Percentiles rank a stretch among this genome's conserved stretches.
Conservation (phyloP, 495 filamentous ascomycete genomes). For the Aspergillus avenaceus region DNA sequence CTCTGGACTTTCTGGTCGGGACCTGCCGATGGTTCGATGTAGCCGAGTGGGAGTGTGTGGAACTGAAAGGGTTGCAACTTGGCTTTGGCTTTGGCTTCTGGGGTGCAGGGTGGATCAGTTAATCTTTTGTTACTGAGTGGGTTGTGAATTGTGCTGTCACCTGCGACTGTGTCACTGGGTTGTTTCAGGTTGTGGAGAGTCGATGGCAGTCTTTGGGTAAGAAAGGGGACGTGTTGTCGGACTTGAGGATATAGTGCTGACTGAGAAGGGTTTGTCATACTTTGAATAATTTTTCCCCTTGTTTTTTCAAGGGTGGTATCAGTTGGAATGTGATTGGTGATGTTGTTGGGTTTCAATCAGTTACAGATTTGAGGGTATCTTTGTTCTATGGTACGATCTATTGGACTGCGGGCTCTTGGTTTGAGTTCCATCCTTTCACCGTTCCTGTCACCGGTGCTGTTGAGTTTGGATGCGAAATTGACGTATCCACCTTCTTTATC, state of each 20-base stretch:
- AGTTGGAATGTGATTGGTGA: neutral
- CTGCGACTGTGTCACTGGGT: neutral
- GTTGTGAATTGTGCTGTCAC: too few species aligned
- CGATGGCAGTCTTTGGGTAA: neutral
- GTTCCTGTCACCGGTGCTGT: neutral
- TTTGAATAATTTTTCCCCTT: too few species aligned
- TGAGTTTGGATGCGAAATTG: neutral
- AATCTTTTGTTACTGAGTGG: neutral
- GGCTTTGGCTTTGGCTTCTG: neutral
- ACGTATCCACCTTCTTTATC: neutral
- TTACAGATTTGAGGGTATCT: neutral
- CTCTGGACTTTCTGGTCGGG: too few species aligned
- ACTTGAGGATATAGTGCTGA: too few species aligned
- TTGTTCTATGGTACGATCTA: slow-evolving; percentile 1
- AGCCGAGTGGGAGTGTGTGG: too few species aligned
- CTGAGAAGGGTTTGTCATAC: too few species aligned
- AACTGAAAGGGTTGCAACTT: neutral
- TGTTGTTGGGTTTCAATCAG: neutral
- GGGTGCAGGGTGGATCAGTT: neutral
- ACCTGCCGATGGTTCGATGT: too few species aligned
- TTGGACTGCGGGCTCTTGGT: neutral
- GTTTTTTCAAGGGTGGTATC: too few species aligned
- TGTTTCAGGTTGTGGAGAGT: neutral
- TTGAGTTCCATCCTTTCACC: neutral
- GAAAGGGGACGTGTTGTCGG: too few species aligned